Evolutionary conservation across 1,284 basidiomycete species (phyloP), one percentile per base, ranked within the genome.

Genomic region (Peniophora sp.): DNA sequence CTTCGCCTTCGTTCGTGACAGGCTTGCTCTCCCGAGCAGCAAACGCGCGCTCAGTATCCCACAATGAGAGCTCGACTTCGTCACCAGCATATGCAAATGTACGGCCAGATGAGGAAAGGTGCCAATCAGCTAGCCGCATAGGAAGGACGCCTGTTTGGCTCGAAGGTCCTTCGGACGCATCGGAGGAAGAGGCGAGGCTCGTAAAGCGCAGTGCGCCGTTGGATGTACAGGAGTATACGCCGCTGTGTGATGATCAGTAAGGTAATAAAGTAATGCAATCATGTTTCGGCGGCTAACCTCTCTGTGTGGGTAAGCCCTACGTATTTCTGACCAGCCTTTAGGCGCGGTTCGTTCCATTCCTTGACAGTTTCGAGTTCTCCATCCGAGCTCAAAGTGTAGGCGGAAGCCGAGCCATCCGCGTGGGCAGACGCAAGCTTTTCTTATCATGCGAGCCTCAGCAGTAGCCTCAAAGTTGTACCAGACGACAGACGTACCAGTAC

Each of bases 61-160:
- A 95, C 1, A 94, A 61, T 1, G 89, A 92, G 2, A 92, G 64
- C 53, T 94, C 90, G 15, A 95, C 88, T 65, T 95, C 92, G 58
- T 94, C 85, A 3, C 92, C 92, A 5, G 86, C 92, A 55, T 92
- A 86, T 0, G 83, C 79, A 66, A 95, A 92, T 0, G 75, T 74
- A 22, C 70, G 63, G 3, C 67, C 67, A 48, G 78, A 69, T 6
- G 68, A 59, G 2, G 82, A 75, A 14, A 88, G 65, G n/a, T 75
- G 74, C 83, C 86, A 88, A 51, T 78, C 79, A 44, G 65, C 69
- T 18, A 91, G 68, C 24, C 83, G 78, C 56, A 74, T 81, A 1
- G 88, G 87, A 39, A 91, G 73, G 10, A 68, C 54, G 8, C 67
- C 62, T 2, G 62, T 60, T 20, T 63, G 55, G 6, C 59, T 60